phyloP scores from a whole-genome alignment of 345 rosid species.

The Aquilaria yunnanensis region DNA sequence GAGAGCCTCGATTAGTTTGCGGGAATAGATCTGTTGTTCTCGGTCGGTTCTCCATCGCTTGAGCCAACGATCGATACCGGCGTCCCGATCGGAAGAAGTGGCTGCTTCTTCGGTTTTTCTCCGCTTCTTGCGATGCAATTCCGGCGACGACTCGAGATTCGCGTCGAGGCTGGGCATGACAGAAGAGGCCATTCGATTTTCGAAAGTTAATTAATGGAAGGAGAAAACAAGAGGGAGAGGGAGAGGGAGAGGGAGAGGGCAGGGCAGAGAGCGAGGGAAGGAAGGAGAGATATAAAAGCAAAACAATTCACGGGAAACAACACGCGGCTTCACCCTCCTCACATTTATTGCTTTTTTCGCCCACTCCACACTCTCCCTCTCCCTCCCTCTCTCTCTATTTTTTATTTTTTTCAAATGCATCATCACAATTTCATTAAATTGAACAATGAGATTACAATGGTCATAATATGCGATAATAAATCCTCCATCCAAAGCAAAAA shows the following conservation, averaged over 20 bases:
- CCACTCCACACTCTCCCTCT: neutral
- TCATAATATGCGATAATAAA: neutral
- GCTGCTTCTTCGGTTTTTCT: constrained; percentile 22
- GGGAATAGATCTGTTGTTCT: constrained; percentile 59
- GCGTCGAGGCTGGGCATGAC: constrained; percentile 17
- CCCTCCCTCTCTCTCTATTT: neutral
- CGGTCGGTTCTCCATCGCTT: constrained; percentile 59
- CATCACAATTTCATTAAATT: neutral
- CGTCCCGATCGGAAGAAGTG: neutral
- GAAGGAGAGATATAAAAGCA: constrained; percentile 17
- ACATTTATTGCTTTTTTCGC: constrained; percentile 20
- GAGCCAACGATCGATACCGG: constrained; percentile 8
- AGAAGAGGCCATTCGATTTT: constrained; percentile 21
- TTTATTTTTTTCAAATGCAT: neutral
- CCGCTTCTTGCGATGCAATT: constrained; percentile 43
- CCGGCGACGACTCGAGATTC: constrained; percentile 22
- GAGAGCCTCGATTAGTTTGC: constrained; percentile 61
- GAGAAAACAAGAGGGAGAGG: neutral
- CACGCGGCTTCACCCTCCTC: constrained; percentile 33
- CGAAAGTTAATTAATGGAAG: neutral
- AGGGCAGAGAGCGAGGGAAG: constrained; percentile 1
- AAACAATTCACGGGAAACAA: constrained; percentile 24
- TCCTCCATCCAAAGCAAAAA: too few species aligned
- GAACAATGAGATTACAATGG: neutral
- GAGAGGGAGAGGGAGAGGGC: constrained; percentile 6